These are phyloP conservation scores for Zygoascus hellenicus DNA, from an alignment of 1,139 yeast species.

Conservation along the genomic window DNA sequence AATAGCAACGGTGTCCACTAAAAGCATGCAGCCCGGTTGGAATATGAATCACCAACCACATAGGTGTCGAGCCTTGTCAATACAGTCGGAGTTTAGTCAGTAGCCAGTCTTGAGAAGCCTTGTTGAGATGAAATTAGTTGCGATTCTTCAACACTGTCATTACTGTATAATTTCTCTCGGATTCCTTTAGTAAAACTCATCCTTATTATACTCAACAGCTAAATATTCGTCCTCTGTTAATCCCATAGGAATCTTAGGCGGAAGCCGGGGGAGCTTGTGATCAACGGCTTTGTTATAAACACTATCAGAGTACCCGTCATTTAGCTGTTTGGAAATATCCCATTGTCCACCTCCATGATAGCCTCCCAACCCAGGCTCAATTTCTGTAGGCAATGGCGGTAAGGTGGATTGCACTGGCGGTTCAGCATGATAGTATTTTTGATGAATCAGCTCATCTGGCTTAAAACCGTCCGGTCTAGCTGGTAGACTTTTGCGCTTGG, in stretches of 20 bases:
- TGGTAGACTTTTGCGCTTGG: slow-evolving; percentile 6
- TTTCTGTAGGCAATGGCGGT: slow-evolving; percentile 17
- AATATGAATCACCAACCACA: no score
- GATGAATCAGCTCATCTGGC: slow-evolving; percentile 21
- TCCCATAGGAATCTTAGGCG: slow-evolving; percentile 31
- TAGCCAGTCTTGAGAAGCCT: no score
- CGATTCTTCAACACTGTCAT: no score
- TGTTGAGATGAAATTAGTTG: no score
- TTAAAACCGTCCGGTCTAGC: slow-evolving; percentile 1
- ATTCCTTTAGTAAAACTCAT: no score
- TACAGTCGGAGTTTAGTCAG: no score
- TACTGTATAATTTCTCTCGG: no score
- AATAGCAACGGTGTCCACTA: no score
- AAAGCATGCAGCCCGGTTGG: no score
- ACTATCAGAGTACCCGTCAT: slow-evolving; percentile 34
- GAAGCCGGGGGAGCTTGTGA: slow-evolving; percentile 22
- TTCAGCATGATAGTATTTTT: slow-evolving; percentile 27
- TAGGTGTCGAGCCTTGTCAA: no score
- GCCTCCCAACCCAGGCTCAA: slow-evolving; percentile 22
- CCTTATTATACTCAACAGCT: slow-evolving; percentile 17
- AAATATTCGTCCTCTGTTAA: slow-evolving; percentile 27
- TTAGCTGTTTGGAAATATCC: slow-evolving; percentile 30
- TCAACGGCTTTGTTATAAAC: slow-evolving; percentile 25
- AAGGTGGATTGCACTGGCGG: slow-evolving; percentile 18
- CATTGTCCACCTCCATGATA: slow-evolving; percentile 26